phyloP scores from a whole-genome alignment of 2,329 filamentous ascomycete genomes.

The Fusarium bulbicola region DNA sequence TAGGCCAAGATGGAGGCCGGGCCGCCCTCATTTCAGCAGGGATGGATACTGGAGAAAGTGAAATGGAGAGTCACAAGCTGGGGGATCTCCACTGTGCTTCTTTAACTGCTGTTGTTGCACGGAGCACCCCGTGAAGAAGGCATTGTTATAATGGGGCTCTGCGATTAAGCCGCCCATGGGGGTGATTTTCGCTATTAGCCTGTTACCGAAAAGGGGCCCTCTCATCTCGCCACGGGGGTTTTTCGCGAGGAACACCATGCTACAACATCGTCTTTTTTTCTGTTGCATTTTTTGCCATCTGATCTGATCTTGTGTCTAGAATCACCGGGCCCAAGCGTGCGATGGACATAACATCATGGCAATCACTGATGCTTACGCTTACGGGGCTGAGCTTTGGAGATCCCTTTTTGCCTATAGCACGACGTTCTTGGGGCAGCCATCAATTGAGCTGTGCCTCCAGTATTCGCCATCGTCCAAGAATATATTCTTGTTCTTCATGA shows the following conservation, averaged over 20 bases:
- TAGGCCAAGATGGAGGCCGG: conserved; percentile 19
- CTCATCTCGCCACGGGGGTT: conserved; percentile 10
- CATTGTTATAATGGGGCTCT: conserved; percentile 16
- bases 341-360: neutral
- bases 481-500: accelerated
- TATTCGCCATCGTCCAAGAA: neutral
- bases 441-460: neutral
- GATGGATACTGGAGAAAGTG: neutral
- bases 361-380: neutral
- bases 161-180: neutral
- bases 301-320: conserved; percentile 9
- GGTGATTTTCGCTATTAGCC: conserved; percentile 14
- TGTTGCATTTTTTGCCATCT: neutral
- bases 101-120: conserved; percentile 11
- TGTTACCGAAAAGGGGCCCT: conserved; percentile 5
- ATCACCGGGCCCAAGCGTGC: neutral
- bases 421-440: neutral
- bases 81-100: neutral
- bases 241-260: conserved; percentile 9
- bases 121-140: conserved; percentile 3
- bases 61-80: conserved; percentile 14
- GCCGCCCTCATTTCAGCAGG: neutral
- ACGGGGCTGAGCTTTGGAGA: neutral
- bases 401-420: neutral
- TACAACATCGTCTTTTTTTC: neutral